These are phyloP conservation scores for Colletotrichum euphorbiae DNA, from an alignment of 2,329 filamentous ascomycete genomes.

Conservation along the genomic window DNA sequence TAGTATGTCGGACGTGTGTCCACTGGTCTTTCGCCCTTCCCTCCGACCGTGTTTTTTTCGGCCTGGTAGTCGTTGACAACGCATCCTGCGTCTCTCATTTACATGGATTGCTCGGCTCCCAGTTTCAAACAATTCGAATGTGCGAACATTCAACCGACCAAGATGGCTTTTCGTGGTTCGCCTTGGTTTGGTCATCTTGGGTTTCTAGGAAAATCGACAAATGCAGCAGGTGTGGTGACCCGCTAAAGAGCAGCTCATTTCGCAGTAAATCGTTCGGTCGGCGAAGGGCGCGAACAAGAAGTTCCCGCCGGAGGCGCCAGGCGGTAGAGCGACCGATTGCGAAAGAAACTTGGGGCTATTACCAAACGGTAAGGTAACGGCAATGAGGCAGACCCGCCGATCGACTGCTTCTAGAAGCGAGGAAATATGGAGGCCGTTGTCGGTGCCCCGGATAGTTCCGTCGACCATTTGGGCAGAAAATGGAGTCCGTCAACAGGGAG, in stretches of 20 bases:
- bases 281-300: slow-evolving; percentile 8
- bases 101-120: slow-evolving; percentile 33
- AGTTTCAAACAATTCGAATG: slow-evolving; percentile 28
- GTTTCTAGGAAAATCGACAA: slow-evolving; percentile 34
- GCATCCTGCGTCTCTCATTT: slow-evolving; percentile 27
- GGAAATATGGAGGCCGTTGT: slow-evolving; percentile 15
- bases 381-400: slow-evolving; percentile 25
- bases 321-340: slow-evolving; percentile 19
- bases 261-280: slow-evolving; percentile 7
- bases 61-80: slow-evolving; percentile 13
- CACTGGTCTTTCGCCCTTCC: slow-evolving; percentile 5
- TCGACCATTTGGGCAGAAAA: slow-evolving; percentile 27
- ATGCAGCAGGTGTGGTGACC: slow-evolving; percentile 30
- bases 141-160: slow-evolving; percentile 11
- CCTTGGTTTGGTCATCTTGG: slow-evolving; percentile 1
- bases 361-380: slow-evolving; percentile 41
- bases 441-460: slow-evolving; percentile 17
- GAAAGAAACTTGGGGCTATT: slow-evolving; percentile 35
- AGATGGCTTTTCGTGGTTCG: background rate
- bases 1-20: slow-evolving; percentile 36
- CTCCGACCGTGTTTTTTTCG: background rate
- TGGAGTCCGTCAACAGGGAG: slow-evolving; percentile 16
- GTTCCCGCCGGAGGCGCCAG: slow-evolving; percentile 17
- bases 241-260: slow-evolving; percentile 27
- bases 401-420: slow-evolving; percentile 38